Percentiles rank a stretch among this genome's conserved stretches.
phyloP scores from a whole-genome alignment of 441 rosid species.

The Pelargonium myrrhifolium region DNA sequence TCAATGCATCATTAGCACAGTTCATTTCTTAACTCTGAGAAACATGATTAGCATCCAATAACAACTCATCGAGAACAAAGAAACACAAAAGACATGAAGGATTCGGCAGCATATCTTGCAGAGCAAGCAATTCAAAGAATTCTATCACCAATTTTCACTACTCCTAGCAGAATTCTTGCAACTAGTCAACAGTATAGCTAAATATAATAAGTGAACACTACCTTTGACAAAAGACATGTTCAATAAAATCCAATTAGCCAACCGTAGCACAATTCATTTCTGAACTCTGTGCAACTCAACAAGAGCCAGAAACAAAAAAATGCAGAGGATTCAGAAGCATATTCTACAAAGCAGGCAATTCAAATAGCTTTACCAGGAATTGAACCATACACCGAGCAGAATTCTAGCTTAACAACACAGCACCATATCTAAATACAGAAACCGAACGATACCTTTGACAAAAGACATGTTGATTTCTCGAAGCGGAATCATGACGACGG shows the following conservation, averaged over 20 bases:
- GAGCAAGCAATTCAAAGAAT: not conserved
- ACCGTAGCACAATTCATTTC: too few relatives aligned
- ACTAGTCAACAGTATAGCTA: not conserved
- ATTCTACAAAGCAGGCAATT: not conserved
- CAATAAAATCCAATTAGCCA: too few relatives aligned
- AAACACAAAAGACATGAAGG: too few relatives aligned
- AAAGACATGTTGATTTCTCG: slow-evolving; percentile 63
- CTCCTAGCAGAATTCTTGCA: not conserved
- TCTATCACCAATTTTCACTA: not conserved
- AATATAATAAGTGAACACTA: not conserved
- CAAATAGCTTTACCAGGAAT: not conserved
- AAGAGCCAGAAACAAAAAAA: not conserved
- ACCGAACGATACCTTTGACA: slow-evolving; percentile 40
- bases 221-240: slow-evolving; percentile 42
- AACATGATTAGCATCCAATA: not conserved
- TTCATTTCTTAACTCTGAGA: not conserved
- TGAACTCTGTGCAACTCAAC: too few relatives aligned
- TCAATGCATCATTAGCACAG: not conserved
- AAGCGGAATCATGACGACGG: slow-evolving; percentile 73
- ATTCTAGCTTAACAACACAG: not conserved
- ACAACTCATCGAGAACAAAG: too few relatives aligned
- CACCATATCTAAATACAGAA: not conserved
- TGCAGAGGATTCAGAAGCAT: not conserved
- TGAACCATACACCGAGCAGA: not conserved
- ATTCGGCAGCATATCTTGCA: not conserved